Conservation (phyloP, 106 monocot species). For the Phalaenopsis aphrodite region DNA sequence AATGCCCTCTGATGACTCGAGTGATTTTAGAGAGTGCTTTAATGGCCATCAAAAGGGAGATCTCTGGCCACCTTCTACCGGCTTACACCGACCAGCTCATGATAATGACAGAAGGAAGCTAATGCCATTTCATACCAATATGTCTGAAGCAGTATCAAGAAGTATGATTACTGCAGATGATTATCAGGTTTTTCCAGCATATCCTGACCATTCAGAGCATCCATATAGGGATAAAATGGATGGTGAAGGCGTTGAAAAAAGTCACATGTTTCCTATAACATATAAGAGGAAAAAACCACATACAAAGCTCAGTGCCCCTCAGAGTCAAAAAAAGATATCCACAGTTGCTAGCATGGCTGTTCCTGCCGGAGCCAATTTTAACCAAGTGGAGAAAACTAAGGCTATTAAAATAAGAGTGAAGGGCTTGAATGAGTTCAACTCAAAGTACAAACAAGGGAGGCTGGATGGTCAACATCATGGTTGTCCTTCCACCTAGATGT, state of each 20-base stretch:
- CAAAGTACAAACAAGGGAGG: slow-evolving; percentile 9
- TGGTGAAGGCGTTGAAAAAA: slow-evolving; percentile 6
- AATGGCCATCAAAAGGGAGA: not conserved
- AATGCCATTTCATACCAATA: not conserved
- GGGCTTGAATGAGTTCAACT: slow-evolving; percentile 18
- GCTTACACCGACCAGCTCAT: not conserved
- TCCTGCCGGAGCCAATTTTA: slow-evolving; percentile 6
- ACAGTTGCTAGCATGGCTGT: not conserved
- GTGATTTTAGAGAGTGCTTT: not conserved
- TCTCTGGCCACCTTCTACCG: not conserved
- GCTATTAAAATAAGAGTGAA: slow-evolving; percentile 25
- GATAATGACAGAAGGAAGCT: not conserved
- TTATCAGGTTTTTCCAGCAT: not conserved
- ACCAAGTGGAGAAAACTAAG: slow-evolving; percentile 21
- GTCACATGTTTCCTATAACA: slow-evolving; percentile 32
- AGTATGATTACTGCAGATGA: not conserved
- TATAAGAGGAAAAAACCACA: slow-evolving; percentile 42
- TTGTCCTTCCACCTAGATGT: slow-evolving; percentile 13
- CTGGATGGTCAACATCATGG: slow-evolving; percentile 17
- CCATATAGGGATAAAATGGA: not conserved
- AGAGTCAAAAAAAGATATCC: slow-evolving; percentile 7
- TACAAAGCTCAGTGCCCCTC: slow-evolving; percentile 14
- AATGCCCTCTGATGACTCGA: not conserved
- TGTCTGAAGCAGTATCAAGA: not conserved
- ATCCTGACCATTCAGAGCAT: slow-evolving; percentile 4